phyloP scores from a whole-genome alignment of 1,284 basidiomycete genomes.

The Coniophora puteana region DNA sequence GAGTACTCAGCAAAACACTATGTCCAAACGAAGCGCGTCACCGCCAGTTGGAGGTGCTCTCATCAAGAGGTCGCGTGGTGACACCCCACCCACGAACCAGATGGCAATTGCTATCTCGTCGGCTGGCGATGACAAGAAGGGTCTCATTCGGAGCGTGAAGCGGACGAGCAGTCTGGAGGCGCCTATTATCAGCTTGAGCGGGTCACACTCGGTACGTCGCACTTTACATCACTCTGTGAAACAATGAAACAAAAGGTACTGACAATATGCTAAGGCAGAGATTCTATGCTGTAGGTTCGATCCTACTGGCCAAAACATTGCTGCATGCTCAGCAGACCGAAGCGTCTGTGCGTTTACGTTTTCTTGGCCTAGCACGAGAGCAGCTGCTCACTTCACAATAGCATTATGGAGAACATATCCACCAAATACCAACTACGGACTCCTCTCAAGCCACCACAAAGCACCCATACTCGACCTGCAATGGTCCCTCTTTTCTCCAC shows the following conservation, averaged over 20 bases:
- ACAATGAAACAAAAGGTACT: too few species aligned
- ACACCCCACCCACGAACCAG: conserved; percentile 60
- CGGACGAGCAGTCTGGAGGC: conserved; percentile 77
- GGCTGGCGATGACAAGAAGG: conserved; percentile 67
- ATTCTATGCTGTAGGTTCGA: conserved; percentile 79
- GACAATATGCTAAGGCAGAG: conserved; percentile 50
- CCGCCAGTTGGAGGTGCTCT: conserved; percentile 51
- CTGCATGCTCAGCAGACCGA: conserved; percentile 78
- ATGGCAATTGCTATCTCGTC: conserved; percentile 67
- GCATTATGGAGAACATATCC: conserved; percentile 80
- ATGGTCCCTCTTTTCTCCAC: conserved; percentile 71
- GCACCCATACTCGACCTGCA: conserved; percentile 78
- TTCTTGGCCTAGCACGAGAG: not conserved
- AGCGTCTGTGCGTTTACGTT: conserved; percentile 60
- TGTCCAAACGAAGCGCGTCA: conserved; percentile 67
- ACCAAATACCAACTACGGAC: conserved; percentile 80
- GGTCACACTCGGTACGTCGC: conserved; percentile 63
- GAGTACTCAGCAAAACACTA: conserved; percentile 23
- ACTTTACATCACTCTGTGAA: conserved; percentile 10
- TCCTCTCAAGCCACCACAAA: conserved; percentile 70
- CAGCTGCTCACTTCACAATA: conserved; percentile 23
- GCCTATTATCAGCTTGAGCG: conserved; percentile 75
- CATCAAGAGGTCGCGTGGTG: conserved; percentile 62
- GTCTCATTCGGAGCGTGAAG: conserved; percentile 72
- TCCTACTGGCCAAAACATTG: conserved; percentile 78